Evolutionary conservation across 2,329 filamentous ascomycete species (phyloP).

Genomic region (Chaetomiaceae sp.): DNA sequence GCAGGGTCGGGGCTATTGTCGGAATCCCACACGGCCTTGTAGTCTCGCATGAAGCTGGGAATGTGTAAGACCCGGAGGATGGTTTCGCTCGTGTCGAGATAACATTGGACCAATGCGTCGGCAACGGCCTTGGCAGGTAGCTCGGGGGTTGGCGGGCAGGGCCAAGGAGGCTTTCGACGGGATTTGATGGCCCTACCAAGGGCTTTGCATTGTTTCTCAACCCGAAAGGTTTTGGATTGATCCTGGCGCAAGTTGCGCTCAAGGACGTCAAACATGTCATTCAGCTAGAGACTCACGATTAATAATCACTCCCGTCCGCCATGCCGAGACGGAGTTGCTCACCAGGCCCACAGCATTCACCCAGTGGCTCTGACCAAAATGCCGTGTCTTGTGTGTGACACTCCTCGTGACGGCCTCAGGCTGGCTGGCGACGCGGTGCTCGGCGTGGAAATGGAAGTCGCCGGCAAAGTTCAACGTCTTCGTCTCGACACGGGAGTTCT

Average conservation of each 20-base stretch:
- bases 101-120: conserved; percentile 46
- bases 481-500: conserved; percentile 34
- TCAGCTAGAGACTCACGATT: conserved; percentile 31
- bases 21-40: conserved; percentile 46
- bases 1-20: conserved; percentile 30
- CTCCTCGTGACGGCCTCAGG: conserved; percentile 36
- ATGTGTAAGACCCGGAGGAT: conserved; percentile 49
- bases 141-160: conserved; percentile 37
- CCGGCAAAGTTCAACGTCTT: conserved; percentile 38
- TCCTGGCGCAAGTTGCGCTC: conserved; percentile 39
- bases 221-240: conserved; percentile 32
- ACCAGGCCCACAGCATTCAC: conserved; percentile 47
- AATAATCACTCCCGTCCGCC: background rate
- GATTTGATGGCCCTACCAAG: conserved; percentile 52
- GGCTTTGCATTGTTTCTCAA: conserved; percentile 48
- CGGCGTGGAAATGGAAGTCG: conserved; percentile 40
- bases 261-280: conserved; percentile 42
- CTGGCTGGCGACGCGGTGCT: conserved; percentile 33
- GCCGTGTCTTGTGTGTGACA: conserved; percentile 51
- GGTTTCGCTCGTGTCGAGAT: conserved; percentile 44
- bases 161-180: conserved; percentile 46
- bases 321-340: conserved; percentile 19
- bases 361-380: conserved; percentile 57
- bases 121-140: conserved; percentile 44
- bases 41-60: conserved; percentile 45